phyloP scores from a whole-genome alignment of 169 alveolate species.

The Plasmodium knowlesi region DNA sequence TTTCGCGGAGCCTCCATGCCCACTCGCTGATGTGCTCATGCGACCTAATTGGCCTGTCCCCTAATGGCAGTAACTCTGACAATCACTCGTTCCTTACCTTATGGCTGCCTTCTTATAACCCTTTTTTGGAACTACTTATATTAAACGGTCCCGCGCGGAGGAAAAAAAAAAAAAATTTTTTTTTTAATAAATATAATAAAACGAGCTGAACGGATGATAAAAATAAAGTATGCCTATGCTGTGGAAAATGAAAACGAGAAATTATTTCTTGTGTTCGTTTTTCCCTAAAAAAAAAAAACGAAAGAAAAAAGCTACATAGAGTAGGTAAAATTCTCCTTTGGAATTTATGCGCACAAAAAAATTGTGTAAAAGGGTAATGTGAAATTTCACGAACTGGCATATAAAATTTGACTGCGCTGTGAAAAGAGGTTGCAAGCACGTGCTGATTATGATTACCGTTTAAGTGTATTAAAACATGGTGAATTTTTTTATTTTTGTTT shows the following conservation, averaged over 20 bases:
- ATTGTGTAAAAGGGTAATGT: background rate
- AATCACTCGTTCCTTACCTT: background rate
- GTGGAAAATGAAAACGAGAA: background rate
- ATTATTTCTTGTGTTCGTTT: background rate
- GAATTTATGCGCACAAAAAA: slow-evolving; percentile 7
- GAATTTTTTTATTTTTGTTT: background rate
- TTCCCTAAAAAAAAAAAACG: slow-evolving; percentile 23
- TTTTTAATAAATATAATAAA: background rate
- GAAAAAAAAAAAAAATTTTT: background rate
- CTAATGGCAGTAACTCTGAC: background rate
- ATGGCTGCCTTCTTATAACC: background rate
- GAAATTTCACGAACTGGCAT: background rate
- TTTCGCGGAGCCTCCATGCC: background rate
- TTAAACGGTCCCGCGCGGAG: background rate
- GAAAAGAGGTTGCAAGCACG: background rate
- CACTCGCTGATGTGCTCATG: background rate
- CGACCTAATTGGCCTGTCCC: background rate
- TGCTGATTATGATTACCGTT: background rate
- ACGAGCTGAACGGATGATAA: background rate
- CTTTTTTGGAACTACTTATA: background rate
- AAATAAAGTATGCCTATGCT: background rate
- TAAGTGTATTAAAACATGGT: background rate
- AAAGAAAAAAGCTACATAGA: slow-evolving; percentile 2
- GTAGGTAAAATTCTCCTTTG: background rate
- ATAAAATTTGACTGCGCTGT: background rate